Conservation (phyloP, 768 basidiomycete species). For the Phylloporus sp. region DNA sequence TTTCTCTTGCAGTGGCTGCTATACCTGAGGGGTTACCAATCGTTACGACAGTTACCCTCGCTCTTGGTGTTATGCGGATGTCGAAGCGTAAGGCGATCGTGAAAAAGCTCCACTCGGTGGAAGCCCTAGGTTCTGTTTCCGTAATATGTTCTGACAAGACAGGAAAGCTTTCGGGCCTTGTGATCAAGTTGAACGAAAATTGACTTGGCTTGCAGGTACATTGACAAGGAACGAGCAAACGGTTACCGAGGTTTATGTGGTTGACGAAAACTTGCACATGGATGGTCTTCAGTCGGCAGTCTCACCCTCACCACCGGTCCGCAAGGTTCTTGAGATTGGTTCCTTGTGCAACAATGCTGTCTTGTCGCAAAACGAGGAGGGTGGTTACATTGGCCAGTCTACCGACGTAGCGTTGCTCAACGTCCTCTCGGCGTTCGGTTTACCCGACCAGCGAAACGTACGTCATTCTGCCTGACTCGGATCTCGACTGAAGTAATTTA, state of each 20-base stretch:
- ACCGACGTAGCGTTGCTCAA: conserved; percentile 93
- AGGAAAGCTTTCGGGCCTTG: conserved; percentile 40
- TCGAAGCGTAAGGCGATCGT: conserved; percentile 93
- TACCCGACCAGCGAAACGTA: conserved; percentile 70
- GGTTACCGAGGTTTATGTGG: conserved; percentile 81
- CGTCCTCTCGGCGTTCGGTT: conserved; percentile 60
- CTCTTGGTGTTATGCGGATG: conserved; percentile 92
- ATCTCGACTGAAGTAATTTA: conserved; percentile 24
- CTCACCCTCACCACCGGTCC: conserved; percentile 60
- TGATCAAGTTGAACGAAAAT: background rate
- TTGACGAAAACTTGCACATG: conserved; percentile 74
- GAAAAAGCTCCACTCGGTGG: conserved; percentile 94
- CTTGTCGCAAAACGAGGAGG: conserved; percentile 57
- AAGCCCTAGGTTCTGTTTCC: conserved; percentile 90
- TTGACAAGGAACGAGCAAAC: conserved; percentile 96
- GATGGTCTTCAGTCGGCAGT: conserved; percentile 45
- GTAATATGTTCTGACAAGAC: conserved; percentile 99
- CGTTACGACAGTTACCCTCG: conserved; percentile 95
- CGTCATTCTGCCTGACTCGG: conserved; percentile 23
- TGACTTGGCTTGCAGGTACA: conserved; percentile 50
- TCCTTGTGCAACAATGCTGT: conserved; percentile 89
- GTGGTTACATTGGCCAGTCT: conserved; percentile 77
- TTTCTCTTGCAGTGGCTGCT: conserved; percentile 96
- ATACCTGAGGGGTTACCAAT: conserved; percentile 97
- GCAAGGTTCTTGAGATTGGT: conserved; percentile 76